These are phyloP conservation scores for Deinandra increscens DNA, from an alignment of 129 eudicot genomes.

Conservation along the genomic window DNA sequence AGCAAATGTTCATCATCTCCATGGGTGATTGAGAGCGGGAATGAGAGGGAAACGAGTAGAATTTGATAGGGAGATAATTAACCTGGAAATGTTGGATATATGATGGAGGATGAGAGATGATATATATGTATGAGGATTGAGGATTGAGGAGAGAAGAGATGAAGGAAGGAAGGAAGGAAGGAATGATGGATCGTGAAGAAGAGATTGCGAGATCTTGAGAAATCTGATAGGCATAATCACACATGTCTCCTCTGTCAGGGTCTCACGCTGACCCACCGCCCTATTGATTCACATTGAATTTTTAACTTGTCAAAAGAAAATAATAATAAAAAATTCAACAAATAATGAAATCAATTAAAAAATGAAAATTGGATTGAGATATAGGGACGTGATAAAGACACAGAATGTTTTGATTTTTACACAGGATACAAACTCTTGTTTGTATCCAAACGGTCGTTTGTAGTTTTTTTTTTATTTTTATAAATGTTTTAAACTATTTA, in stretches of 20 bases:
- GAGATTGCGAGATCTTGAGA: constrained; percentile 55
- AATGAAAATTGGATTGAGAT: too few relatives aligned
- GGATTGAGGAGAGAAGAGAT: constrained; percentile 5
- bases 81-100: not conserved
- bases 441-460: too few relatives aligned
- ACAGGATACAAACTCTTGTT: too few relatives aligned
- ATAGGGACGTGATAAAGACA: too few relatives aligned
- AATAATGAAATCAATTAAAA: too few relatives aligned
- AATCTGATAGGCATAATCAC: constrained; percentile 60
- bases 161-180: constrained; percentile 9
- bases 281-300: not conserved
- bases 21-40: constrained; percentile 13
- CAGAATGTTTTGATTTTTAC: too few relatives aligned
- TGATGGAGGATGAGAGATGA: not conserved
- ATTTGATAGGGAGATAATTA: too few relatives aligned
- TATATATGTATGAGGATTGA: too few relatives aligned
- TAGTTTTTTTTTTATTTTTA: too few relatives aligned
- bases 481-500: too few relatives aligned
- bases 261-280: constrained; percentile 38
- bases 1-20: constrained; percentile 14
- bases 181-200: constrained; percentile 20
- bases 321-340: too few relatives aligned
- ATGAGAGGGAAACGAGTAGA: not conserved
- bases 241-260: constrained; percentile 50
- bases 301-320: too few relatives aligned